A percentile compares a stretch with the other conserved stretches of the same genome.
Evolutionary conservation across 129 eudicot species (phyloP).

Genomic region (Flaveria sonorensis): DNA sequence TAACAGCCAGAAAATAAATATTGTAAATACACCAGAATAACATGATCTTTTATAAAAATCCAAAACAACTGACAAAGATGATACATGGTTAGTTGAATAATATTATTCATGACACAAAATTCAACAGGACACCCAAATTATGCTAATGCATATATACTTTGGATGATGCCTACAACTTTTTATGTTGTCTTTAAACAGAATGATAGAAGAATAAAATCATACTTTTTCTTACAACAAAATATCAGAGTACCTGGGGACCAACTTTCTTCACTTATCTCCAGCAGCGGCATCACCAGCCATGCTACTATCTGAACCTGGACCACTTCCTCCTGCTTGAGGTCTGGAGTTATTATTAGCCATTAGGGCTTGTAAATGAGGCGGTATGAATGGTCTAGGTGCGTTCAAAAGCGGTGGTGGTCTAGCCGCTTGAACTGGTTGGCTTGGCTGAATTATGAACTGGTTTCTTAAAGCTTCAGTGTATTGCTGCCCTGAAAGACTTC

Average conservation of each 20-base stretch:
- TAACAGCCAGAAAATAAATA: background rate
- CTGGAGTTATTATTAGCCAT: slow-evolving; percentile 36
- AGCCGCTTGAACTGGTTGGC: slow-evolving; percentile 56
- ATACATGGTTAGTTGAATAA: background rate
- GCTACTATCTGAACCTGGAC: slow-evolving; percentile 33
- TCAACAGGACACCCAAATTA: background rate
- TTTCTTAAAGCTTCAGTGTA: slow-evolving; percentile 49
- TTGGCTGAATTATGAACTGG: slow-evolving; percentile 50
- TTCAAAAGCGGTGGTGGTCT: slow-evolving; percentile 45
- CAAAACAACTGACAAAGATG: background rate
- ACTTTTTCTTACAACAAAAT: background rate
- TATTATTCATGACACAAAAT: background rate
- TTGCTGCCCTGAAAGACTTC: slow-evolving; percentile 66
- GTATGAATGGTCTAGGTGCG: slow-evolving; percentile 42
- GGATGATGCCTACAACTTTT: background rate
- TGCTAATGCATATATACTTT: slow-evolving; percentile 15
- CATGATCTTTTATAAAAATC: background rate
- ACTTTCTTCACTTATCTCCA: slow-evolving; percentile 24
- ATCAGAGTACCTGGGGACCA: background rate
- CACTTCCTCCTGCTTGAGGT: slow-evolving; percentile 29
- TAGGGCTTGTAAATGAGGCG: slow-evolving; percentile 44
- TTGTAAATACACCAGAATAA: background rate
- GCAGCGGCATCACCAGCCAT: slow-evolving; percentile 15
- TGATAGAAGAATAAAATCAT: background rate
- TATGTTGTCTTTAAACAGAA: background rate